Percentiles rank a stretch among this genome's conserved stretches.
phyloP scores from a whole-genome alignment of 257 asterid genomes.

The Gentiana straminea region DNA sequence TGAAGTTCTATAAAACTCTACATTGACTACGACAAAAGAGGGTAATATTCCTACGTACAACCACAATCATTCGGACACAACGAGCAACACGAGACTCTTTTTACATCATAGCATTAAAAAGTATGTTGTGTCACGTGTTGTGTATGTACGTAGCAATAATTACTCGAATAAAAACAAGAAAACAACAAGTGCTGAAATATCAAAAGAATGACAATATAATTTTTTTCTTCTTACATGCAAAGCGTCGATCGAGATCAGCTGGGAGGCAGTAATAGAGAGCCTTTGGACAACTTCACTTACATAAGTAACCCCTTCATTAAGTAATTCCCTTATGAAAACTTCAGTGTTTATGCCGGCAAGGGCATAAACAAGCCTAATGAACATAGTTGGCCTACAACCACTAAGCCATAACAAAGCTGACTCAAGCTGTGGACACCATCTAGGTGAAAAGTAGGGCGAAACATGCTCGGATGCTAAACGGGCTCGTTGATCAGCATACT shows the following conservation, averaged over 20 bases:
- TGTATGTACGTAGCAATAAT: too few relatives aligned
- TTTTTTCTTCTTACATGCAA: not conserved
- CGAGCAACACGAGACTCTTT: too few relatives aligned
- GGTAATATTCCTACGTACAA: too few relatives aligned
- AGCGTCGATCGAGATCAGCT: slow-evolving; percentile 19
- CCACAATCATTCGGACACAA: too few relatives aligned
- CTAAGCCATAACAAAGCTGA: slow-evolving; percentile 26
- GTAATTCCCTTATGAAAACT: slow-evolving; percentile 8
- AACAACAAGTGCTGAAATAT: too few relatives aligned
- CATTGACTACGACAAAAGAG: too few relatives aligned
- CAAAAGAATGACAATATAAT: too few relatives aligned
- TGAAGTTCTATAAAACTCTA: too few relatives aligned
- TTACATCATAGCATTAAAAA: too few relatives aligned
- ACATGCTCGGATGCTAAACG: slow-evolving; percentile 16
- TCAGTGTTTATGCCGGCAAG: slow-evolving; percentile 22
- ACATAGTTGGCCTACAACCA: slow-evolving; percentile 31
- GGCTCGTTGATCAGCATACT: slow-evolving; percentile 12
- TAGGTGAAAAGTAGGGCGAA: slow-evolving; percentile 17
- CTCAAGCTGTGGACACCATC: slow-evolving; percentile 31
- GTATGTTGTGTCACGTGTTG: too few relatives aligned
- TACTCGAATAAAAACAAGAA: too few relatives aligned
- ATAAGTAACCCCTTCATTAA: not conserved
- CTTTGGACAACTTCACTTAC: slow-evolving; percentile 9
- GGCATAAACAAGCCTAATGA: slow-evolving; percentile 24
- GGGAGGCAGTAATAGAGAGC: slow-evolving; percentile 12